Conservation (phyloP, 2,329 filamentous ascomycete species). For the Aspergillus glaucus region DNA sequence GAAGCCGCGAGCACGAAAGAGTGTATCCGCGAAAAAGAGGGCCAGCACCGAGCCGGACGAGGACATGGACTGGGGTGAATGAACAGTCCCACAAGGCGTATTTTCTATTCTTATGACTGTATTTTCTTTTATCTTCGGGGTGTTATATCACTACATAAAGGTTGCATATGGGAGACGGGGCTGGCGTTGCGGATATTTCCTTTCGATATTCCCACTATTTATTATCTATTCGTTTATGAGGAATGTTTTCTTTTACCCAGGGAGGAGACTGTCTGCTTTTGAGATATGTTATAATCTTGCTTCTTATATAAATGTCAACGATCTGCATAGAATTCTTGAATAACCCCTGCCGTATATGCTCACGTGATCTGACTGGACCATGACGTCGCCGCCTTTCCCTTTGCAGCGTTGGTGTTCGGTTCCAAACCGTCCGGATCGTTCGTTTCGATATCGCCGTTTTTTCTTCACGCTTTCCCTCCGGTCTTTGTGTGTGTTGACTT, state of each 20-base stretch:
- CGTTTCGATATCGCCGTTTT: background rate
- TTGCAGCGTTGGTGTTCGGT: constrained; percentile 1
- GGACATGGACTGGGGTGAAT: constrained; percentile 21
- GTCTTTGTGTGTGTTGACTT: background rate
- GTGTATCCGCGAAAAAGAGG: constrained; percentile 26
- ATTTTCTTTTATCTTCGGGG: background rate
- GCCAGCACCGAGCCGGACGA: constrained; percentile 35
- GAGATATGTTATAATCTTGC: too few species aligned
- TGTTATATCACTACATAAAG: constrained; percentile 12
- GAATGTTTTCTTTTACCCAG: background rate
- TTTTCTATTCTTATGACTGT: constrained; percentile 12
- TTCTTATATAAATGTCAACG: too few species aligned
- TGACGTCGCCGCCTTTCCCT: background rate
- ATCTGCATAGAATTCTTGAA: too few species aligned
- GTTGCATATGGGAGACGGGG: constrained; percentile 14
- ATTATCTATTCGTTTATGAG: background rate
- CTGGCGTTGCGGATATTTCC: constrained; percentile 15
- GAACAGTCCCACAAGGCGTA: background rate
- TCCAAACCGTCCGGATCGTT: constrained; percentile 1
- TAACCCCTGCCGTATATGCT: background rate
- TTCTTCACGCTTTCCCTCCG: background rate
- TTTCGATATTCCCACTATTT: constrained; percentile 1
- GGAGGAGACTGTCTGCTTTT: background rate
- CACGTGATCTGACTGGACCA: background rate
- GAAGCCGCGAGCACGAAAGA: constrained; percentile 32